These are phyloP conservation scores for Thermothielavioides terrestris DNA, from an alignment of 495 filamentous ascomycete genomes.

Conservation along the genomic window DNA sequence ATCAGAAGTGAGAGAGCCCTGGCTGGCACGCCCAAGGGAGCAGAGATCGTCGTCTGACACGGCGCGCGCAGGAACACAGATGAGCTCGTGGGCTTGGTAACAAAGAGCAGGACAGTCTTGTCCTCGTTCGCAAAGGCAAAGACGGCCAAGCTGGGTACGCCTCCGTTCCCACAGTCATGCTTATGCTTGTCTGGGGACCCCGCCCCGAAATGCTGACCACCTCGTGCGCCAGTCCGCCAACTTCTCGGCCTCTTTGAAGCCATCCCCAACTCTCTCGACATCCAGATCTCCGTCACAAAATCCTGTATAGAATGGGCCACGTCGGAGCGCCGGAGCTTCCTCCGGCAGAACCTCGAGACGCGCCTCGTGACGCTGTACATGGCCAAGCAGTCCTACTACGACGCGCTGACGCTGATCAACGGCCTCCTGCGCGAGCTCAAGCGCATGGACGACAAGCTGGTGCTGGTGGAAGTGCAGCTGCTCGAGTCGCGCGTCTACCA, in stretches of 20 bases:
- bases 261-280: conserved; percentile 87
- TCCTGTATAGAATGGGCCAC: conserved; percentile 99
- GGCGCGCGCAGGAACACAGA: conserved; percentile 59
- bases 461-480: conserved; percentile 97
- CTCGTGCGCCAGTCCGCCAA: conserved; percentile 66
- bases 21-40: conserved; percentile 37
- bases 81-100: conserved; percentile 86
- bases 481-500: conserved; percentile 96
- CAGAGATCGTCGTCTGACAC: conserved; percentile 15
- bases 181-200: neutral
- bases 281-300: conserved; percentile 86
- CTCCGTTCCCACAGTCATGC: no score
- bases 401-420: conserved; percentile 94
- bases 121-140: conserved; percentile 98
- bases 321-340: conserved; percentile 83
- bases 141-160: conserved; percentile 93
- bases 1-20: conserved; percentile 55
- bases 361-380: conserved; percentile 90
- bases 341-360: conserved; percentile 96
- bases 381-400: conserved; percentile 92
- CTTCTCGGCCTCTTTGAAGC: conserved; percentile 90
- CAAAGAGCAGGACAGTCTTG: conserved; percentile 78
- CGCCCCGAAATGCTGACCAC: neutral
- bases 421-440: conserved; percentile 90
- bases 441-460: conserved; percentile 95